Evolutionary conservation across 2,329 filamentous ascomycete species (phyloP).

Genomic region (Orbilia javanica): DNA sequence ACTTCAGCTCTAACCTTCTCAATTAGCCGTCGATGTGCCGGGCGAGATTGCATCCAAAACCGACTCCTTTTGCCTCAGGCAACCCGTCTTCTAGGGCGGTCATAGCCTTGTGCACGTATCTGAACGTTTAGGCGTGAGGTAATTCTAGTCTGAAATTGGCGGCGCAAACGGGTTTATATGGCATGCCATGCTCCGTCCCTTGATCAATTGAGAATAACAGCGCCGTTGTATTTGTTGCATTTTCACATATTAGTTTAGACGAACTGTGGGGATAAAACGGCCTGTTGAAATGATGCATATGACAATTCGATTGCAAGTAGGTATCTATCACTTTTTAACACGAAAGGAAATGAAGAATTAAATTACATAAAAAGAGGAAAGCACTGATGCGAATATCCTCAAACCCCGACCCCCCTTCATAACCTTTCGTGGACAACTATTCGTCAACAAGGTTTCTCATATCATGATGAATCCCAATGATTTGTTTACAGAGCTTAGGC

Average conservation of each 20-base stretch:
- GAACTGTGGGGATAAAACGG: too few species aligned
- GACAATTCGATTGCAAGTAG: constrained; percentile 50
- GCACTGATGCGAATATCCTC: background rate
- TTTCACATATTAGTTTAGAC: background rate
- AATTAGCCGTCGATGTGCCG: constrained; percentile 3
- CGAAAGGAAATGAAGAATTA: constrained; percentile 31
- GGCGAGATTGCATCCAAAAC: constrained; percentile 1
- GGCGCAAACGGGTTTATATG: background rate
- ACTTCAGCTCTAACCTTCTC: constrained; percentile 22
- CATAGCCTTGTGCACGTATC: background rate
- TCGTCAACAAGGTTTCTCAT: constrained; percentile 8
- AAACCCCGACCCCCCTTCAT: background rate
- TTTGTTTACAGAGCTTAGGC: background rate
- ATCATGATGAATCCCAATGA: background rate
- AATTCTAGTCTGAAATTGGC: background rate
- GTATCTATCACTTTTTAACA: constrained; percentile 58
- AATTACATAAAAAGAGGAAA: constrained; percentile 32
- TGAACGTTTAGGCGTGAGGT: background rate
- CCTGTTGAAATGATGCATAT: background rate
- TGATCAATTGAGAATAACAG: background rate
- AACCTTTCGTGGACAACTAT: constrained; percentile 1
- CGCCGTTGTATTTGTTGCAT: constrained; percentile 39
- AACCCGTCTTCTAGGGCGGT: background rate
- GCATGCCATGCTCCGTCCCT: background rate
- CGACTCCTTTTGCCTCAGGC: constrained; percentile 15